phyloP scores from a whole-genome alignment of 2,329 filamentous ascomycete species.

The Chrysosphaeria jannelii region DNA sequence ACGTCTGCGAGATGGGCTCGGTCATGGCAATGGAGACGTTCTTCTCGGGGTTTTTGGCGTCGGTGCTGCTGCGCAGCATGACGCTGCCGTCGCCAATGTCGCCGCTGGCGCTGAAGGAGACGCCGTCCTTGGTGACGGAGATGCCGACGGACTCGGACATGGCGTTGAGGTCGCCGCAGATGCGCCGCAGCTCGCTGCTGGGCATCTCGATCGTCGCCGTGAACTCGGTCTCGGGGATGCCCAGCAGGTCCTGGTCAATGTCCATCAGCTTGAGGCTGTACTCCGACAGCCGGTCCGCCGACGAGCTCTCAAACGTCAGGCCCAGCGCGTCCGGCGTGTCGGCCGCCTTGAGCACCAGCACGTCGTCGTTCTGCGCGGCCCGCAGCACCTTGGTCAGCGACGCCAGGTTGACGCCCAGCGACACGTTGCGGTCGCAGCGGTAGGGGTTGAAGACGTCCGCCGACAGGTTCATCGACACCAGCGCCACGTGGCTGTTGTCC shows the following conservation, averaged over 20 bases:
- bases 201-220: conserved; percentile 77
- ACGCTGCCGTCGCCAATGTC: conserved; percentile 93
- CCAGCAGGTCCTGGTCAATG: conserved; percentile 97
- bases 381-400: conserved; percentile 94
- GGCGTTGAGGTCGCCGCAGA: conserved; percentile 70
- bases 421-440: conserved; percentile 97
- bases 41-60: conserved; percentile 63
- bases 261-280: conserved; percentile 99
- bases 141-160: conserved; percentile 93
- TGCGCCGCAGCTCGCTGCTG: conserved; percentile 67
- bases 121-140: conserved; percentile 84
- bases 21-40: conserved; percentile 73
- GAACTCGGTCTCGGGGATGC: conserved; percentile 97
- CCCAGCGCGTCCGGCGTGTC: conserved; percentile 90
- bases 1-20: conserved; percentile 81
- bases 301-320: conserved; percentile 73
- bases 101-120: conserved; percentile 79
- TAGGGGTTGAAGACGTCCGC: conserved; percentile 82
- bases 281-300: conserved; percentile 79
- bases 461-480: conserved; percentile 97
- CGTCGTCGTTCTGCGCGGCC: conserved; percentile 77
- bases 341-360: conserved; percentile 88
- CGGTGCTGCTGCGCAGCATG: conserved; percentile 63
- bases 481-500: conserved; percentile 98
- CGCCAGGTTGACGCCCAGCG: conserved; percentile 84